Percentiles rank a stretch among this genome's conserved stretches.
Conservation (phyloP, 805 yeast genomes). For the Pichia insulana region DNA sequence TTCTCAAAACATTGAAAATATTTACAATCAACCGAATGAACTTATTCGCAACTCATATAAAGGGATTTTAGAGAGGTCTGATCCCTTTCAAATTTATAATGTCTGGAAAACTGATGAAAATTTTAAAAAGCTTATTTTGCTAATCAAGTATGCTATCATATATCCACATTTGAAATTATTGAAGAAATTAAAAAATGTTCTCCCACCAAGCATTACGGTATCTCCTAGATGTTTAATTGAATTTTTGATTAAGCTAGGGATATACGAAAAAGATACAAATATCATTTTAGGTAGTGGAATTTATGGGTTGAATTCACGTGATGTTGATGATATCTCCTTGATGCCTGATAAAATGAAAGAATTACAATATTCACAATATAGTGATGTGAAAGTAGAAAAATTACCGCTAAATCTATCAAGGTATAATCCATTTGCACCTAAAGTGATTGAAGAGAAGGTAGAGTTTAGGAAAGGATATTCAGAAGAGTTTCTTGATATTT, state of each 20-base stretch:
- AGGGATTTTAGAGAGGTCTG: constrained; percentile 12
- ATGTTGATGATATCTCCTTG: constrained; percentile 4
- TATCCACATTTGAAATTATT: constrained; percentile 26
- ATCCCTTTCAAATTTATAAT: constrained; percentile 13
- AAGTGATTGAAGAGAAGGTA: background rate
- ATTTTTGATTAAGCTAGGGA: constrained; percentile 11
- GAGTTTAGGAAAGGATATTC: constrained; percentile 4
- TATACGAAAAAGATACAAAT: constrained; percentile 17
- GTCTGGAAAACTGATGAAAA: constrained; percentile 11
- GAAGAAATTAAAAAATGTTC: constrained; percentile 12
- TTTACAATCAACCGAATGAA: constrained; percentile 10
- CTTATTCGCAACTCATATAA: constrained; percentile 11
- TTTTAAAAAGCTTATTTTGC: constrained; percentile 18
- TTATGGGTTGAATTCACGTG: constrained; percentile 12
- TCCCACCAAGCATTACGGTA: background rate
- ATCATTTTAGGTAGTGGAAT: constrained; percentile 22
- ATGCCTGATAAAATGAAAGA: constrained; percentile 1
- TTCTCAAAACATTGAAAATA: constrained; percentile 15
- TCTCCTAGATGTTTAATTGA: constrained; percentile 13
- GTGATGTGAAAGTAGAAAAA: background rate
- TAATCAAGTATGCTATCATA: constrained; percentile 23
- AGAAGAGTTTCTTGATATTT: constrained; percentile 1
- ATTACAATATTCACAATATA: constrained; percentile 7
- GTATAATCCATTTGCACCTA: constrained; percentile 3
- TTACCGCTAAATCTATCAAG: constrained; percentile 5